Percentiles rank a stretch among this genome's conserved stretches.
Evolutionary conservation across 257 asterid genomes (phyloP).

Genomic region (Henckelia pumila): DNA sequence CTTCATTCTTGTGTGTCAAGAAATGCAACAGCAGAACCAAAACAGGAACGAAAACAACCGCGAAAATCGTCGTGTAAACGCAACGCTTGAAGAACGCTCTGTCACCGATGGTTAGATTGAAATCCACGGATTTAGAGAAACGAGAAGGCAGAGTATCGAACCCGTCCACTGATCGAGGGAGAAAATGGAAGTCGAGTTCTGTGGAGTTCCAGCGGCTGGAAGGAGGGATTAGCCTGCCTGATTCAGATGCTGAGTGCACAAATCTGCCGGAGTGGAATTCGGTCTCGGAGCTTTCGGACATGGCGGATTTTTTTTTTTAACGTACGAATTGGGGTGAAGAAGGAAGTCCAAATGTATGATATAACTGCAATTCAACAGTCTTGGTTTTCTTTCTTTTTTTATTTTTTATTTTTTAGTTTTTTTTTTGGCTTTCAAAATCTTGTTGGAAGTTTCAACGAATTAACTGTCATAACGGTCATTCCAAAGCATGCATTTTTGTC

Average conservation of each 20-base stretch:
- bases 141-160: slow-evolving; percentile 34
- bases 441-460: too few relatives aligned
- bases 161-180: slow-evolving; percentile 24
- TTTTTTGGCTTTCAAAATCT: too few relatives aligned
- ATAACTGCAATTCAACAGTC: too few relatives aligned
- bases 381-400: too few relatives aligned
- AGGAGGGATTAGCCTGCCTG: slow-evolving; percentile 43
- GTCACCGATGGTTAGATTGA: slow-evolving; percentile 32
- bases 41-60: slow-evolving; percentile 8
- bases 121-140: slow-evolving; percentile 36
- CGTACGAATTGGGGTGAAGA: too few relatives aligned
- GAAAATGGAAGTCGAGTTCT: slow-evolving; percentile 31
- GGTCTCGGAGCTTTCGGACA: slow-evolving; percentile 33
- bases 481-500: too few relatives aligned
- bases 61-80: slow-evolving; percentile 4
- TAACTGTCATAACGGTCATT: too few relatives aligned
- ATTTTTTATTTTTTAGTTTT: too few relatives aligned
- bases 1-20: slow-evolving; percentile 26
- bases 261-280: slow-evolving; percentile 23
- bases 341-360: too few relatives aligned
- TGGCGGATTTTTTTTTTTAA: slow-evolving; percentile 5
- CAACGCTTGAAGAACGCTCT: slow-evolving; percentile 26
- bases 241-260: slow-evolving; percentile 34
- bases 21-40: slow-evolving; percentile 26
- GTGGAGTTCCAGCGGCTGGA: slow-evolving; percentile 32